Percentiles rank a stretch among this genome's conserved stretches.
These are phyloP conservation scores for Fusarium sp. DNA, from an alignment of 2,329 filamentous ascomycete genomes.

Conservation along the genomic window DNA sequence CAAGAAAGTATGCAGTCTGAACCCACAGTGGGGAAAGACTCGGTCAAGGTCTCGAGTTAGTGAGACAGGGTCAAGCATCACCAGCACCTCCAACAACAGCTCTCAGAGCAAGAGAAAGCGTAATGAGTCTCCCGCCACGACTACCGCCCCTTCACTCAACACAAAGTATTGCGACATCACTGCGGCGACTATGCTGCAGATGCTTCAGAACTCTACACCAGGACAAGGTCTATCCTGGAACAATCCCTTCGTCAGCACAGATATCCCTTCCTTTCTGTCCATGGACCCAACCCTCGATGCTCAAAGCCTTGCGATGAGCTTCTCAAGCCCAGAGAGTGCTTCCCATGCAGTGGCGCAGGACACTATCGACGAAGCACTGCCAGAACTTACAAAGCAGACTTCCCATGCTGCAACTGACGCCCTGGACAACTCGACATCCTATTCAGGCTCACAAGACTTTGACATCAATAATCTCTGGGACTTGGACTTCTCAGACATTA, in stretches of 20 bases:
- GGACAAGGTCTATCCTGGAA: not conserved
- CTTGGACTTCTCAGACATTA: not conserved
- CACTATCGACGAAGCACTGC: accelerated
- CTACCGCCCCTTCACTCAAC: not conserved
- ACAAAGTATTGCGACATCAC: not conserved
- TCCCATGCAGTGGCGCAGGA: not conserved
- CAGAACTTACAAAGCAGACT: not conserved
- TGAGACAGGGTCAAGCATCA: not conserved
- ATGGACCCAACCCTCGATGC: not conserved
- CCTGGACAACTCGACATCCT: not conserved
- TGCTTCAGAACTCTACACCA: not conserved
- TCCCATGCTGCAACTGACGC: accelerated
- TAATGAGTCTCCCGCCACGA: accelerated
- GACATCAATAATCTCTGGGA: not conserved
- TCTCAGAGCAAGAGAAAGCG: not conserved
- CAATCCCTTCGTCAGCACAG: not conserved
- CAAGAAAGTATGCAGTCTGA: not conserved
- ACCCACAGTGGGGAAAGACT: not conserved
- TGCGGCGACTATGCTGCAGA: not conserved
- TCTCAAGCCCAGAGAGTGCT: not conserved
- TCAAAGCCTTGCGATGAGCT: not conserved
- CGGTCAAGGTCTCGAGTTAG: not conserved
- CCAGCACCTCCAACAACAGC: not conserved
- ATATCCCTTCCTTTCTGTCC: not conserved
- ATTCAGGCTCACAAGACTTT: not conserved